phyloP scores from a whole-genome alignment of 176 grass and related monocot genomes.

The Tillandsia fasciculata region DNA sequence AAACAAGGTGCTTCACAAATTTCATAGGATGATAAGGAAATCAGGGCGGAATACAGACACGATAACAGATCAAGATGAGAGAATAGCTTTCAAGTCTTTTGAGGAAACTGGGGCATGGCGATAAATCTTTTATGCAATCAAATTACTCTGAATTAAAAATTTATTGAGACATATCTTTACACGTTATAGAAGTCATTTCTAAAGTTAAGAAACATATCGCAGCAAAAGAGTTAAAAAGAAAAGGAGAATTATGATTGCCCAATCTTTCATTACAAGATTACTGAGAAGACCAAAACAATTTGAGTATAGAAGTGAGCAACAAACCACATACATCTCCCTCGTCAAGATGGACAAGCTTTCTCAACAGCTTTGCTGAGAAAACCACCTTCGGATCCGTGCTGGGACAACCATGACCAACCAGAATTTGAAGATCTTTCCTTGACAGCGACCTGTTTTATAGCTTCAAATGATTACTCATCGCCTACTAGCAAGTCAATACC shows the following conservation, averaged over 20 bases:
- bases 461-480: background rate
- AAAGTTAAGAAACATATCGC: background rate
- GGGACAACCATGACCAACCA: constrained; percentile 85
- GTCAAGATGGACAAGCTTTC: constrained; percentile 87
- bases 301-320: constrained; percentile 3
- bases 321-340: constrained; percentile 82
- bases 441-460: constrained; percentile 51
- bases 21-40: too few relatives aligned
- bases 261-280: background rate
- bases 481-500: background rate
- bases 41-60: background rate
- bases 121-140: background rate
- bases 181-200: background rate
- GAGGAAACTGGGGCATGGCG: background rate
- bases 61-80: background rate
- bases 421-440: constrained; percentile 81
- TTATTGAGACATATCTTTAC: background rate
- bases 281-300: background rate
- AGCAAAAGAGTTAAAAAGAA: background rate
- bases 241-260: background rate
- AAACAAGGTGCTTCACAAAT: too few relatives aligned
- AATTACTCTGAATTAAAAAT: too few relatives aligned
- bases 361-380: constrained; percentile 89
- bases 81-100: background rate
- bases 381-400: constrained; percentile 65